A percentile compares a stretch with the other conserved stretches of the same genome.
Evolutionary conservation across 371 early-diverging fungal genomes (phyloP).

Genomic region (Mortierella sp.): DNA sequence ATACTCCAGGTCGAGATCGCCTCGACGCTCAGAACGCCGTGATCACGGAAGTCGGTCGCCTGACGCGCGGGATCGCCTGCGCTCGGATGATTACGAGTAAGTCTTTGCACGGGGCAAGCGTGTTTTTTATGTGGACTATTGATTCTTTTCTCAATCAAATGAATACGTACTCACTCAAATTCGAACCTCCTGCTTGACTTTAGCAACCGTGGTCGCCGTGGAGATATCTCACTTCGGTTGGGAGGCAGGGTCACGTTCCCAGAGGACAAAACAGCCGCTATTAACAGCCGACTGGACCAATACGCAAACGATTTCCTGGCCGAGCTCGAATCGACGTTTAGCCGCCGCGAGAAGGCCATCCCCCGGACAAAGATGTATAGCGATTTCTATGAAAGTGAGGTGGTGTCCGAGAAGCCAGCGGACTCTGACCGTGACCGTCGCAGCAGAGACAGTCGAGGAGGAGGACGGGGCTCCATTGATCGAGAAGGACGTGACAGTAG

Average conservation of each 20-base stretch:
- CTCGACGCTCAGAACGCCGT: constrained; percentile 8
- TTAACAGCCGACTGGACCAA: constrained; percentile 22
- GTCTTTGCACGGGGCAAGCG: neutral
- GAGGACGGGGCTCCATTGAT: neutral
- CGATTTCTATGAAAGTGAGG: constrained; percentile 49
- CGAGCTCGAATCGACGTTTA: constrained; percentile 51
- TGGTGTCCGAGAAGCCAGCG: constrained; percentile 21
- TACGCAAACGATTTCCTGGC: constrained; percentile 37
- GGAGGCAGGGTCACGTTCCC: constrained; percentile 36
- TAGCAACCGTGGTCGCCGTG: constrained; percentile 52
- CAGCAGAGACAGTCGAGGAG: neutral
- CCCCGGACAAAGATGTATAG: constrained; percentile 53
- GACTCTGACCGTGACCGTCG: constrained; percentile 1
- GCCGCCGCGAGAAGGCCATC: constrained; percentile 37
- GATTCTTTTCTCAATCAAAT: neutral
- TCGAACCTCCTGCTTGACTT: too few relatives aligned
- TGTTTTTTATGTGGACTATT: neutral
- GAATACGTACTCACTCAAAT: neutral
- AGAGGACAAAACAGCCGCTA: constrained; percentile 6
- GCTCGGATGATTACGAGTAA: constrained; percentile 37
- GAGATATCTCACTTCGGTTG: constrained; percentile 47
- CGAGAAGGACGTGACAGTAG: constrained; percentile 6
- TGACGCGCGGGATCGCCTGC: constrained; percentile 25
- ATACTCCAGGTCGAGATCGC: constrained; percentile 29
- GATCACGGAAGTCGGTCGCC: constrained; percentile 45